Evolutionary conservation across 768 basidiomycete genomes (phyloP).

Genomic region (Epithele typhae): DNA sequence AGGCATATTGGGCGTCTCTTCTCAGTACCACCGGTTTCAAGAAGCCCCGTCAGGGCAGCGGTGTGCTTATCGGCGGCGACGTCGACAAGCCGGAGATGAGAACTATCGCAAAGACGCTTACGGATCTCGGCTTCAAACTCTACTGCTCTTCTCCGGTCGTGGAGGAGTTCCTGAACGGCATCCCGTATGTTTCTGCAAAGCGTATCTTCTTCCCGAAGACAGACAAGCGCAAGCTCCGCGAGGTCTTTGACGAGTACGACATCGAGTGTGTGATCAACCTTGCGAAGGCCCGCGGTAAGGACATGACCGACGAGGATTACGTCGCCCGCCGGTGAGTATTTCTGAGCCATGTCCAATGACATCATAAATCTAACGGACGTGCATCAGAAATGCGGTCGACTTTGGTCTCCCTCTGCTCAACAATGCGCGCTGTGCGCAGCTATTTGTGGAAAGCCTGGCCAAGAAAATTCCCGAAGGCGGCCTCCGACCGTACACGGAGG

Average conservation of each 20-base stretch:
- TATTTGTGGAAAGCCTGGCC: conserved; percentile 87
- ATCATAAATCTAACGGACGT: neutral
- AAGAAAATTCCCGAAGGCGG: conserved; percentile 82
- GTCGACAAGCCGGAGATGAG: conserved; percentile 82
- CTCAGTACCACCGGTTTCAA: conserved; percentile 96
- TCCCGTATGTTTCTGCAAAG: conserved; percentile 76
- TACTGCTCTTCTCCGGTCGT: conserved; percentile 81
- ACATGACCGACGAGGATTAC: conserved; percentile 89
- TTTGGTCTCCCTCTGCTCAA: conserved; percentile 91
- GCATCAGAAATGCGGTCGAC: conserved; percentile 82
- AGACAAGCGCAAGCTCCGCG: conserved; percentile 92
- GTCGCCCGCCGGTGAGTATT: conserved; percentile 78
- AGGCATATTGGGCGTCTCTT: conserved; percentile 95
- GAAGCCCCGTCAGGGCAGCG: conserved; percentile 76
- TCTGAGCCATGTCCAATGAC: neutral
- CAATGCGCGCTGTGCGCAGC: conserved; percentile 80
- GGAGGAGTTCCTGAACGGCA: conserved; percentile 74
- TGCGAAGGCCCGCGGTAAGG: conserved; percentile 69
- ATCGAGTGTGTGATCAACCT: conserved; percentile 95
- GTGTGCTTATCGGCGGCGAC: conserved; percentile 92
- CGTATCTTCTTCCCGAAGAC: conserved; percentile 95
- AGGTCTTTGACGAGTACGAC: conserved; percentile 92
- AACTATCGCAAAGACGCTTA: conserved; percentile 72
- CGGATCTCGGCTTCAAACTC: conserved; percentile 90
- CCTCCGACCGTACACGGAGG: conserved; percentile 76